Percentiles rank a stretch among this genome's conserved stretches.
Conservation (phyloP, 495 filamentous ascomycete species). For the Lichenothelia convexa region DNA sequence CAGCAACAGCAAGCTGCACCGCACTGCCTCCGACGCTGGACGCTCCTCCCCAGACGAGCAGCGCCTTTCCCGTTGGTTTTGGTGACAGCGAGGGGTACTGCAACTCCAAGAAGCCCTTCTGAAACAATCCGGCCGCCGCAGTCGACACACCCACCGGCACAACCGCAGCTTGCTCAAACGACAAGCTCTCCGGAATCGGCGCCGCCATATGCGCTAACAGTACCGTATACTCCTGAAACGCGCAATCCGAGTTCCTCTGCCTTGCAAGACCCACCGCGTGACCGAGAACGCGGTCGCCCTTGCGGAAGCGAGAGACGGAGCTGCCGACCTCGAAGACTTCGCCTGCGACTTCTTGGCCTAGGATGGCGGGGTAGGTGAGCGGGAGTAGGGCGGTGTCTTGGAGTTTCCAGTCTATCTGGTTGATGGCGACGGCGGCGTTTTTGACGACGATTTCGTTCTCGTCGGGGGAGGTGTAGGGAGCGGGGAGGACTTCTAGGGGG, state of each 20-base stretch:
- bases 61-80: constrained; percentile 6
- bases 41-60: constrained; percentile 12
- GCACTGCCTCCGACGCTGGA: constrained; percentile 11
- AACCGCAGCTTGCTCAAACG: constrained; percentile 22
- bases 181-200: constrained; percentile 17
- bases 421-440: constrained; percentile 26
- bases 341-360: constrained; percentile 9
- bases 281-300: constrained; percentile 28
- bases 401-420: constrained; percentile 14
- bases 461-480: constrained; percentile 18
- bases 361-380: constrained; percentile 4
- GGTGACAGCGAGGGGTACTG: constrained; percentile 19
- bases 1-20: constrained; percentile 15
- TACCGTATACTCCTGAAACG: constrained; percentile 15
- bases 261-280: constrained; percentile 33
- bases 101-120: constrained; percentile 18
- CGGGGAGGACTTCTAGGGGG: constrained; percentile 20
- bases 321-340: constrained; percentile 3
- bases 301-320: constrained; percentile 19
- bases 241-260: constrained; percentile 23
- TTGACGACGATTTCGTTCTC: constrained; percentile 23
- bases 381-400: not conserved
- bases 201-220: constrained; percentile 16
- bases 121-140: constrained; percentile 18
- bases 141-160: constrained; percentile 19